Base-by-base conservation (phyloP, 2,329 filamentous ascomycete genomes). In the Nakataea oryzae region DNA sequence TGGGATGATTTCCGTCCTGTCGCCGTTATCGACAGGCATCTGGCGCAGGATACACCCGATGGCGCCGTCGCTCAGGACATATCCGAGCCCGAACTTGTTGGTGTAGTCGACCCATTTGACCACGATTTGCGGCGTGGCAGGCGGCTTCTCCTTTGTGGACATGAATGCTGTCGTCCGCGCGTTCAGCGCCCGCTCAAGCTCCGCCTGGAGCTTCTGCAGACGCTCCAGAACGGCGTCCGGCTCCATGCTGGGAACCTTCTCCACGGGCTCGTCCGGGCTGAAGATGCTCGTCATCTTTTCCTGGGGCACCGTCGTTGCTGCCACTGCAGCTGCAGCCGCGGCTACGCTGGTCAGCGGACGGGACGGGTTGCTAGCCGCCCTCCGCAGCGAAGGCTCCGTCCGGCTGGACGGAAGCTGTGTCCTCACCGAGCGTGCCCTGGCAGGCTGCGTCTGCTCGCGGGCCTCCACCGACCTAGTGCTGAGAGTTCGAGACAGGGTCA, bases 21-120 rank as follows among this genome's bases (percentile, higher is more conserved):
- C 75, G 30, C 79, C 81, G 59, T 81, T 77, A 1, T 77, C 77
- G 1, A 79, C 79, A 14, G 81, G 79, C 61, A 86, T 81, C 63
- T 81, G 82, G 28, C 80, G 78, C 60, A 86, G 76, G 59, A 88
- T 84, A 66, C 88, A 92, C 21, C 90, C 90, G 26, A 93, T 86
- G 65, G 86, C 91, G 32, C 90, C 90, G 66, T 93, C 89, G 65
- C 90, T 90, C 61, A 95, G 78, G 63, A 93, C 91, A 69, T 93
- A 95, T 47, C 90, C 90, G 21, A 95, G 81, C 14, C 90, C 90
- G 71, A 92, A 91, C 71, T 92, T 92, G 74, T 92, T 91, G 63
- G 89, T 91, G 73, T 95, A 95, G 71, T 95, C 90, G 8, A 95
- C 90, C 90, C 90, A 95, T 70, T 93, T 91, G 13, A 88, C 83